phyloP scores from a whole-genome alignment of 257 asterid genomes.

The Ilex aquifolium region DNA sequence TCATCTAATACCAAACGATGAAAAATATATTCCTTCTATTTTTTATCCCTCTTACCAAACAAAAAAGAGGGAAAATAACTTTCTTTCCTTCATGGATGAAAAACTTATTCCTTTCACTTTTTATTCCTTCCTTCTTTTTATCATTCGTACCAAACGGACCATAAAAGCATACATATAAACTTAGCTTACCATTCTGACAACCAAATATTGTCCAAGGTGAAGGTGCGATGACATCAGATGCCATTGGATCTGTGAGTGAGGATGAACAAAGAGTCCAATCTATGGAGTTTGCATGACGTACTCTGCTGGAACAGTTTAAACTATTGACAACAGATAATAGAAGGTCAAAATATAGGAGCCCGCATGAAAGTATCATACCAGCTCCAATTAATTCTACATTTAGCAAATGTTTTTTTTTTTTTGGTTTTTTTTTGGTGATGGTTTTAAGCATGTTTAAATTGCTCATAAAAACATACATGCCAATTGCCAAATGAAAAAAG shows the following conservation, averaged over 20 bases:
- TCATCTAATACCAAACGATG: too few relatives aligned
- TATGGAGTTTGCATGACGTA: conserved; percentile 39
- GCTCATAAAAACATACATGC: background rate
- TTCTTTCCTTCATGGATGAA: too few relatives aligned
- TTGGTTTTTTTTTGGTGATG: background rate
- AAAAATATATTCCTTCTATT: too few relatives aligned
- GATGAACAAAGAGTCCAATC: conserved; percentile 82
- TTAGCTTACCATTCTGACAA: conserved; percentile 75
- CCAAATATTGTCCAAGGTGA: conserved; percentile 98
- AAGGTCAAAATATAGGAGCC: conserved; percentile 10
- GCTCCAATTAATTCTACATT: background rate
- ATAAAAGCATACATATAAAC: conserved; percentile 9
- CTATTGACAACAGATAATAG: conserved; percentile 28
- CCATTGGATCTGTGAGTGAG: conserved; percentile 54
- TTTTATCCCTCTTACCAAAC: too few relatives aligned
- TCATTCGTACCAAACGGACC: too few relatives aligned
- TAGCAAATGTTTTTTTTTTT: background rate
- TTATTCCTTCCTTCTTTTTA: too few relatives aligned
- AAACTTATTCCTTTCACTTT: too few relatives aligned
- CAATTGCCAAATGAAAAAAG: background rate
- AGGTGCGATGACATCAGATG: conserved; percentile 89
- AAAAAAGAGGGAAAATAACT: too few relatives aligned
- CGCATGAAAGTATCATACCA: background rate
- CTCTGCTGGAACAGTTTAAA: conserved; percentile 52
- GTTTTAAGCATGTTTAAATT: background rate